These are phyloP conservation scores for Quercus tomentella DNA, from an alignment of 331 rosid genomes.

Conservation along the genomic window DNA sequence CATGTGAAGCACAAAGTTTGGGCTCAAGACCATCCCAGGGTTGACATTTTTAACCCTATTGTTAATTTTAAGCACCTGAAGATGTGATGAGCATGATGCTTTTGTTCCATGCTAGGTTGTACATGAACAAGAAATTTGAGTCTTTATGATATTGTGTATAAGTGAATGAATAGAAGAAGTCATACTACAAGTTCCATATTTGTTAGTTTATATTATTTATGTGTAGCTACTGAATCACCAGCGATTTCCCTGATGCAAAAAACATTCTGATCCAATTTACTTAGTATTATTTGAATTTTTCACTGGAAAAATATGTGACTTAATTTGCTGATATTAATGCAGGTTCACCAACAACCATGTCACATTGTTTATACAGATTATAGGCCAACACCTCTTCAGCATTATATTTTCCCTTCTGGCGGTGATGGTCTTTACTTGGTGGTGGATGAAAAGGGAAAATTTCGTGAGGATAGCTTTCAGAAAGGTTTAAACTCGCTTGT, in stretches of 20 bases:
- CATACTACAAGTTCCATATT: background rate
- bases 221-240: background rate
- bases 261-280: background rate
- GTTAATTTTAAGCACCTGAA: background rate
- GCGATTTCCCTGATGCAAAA: background rate
- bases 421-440: slow-evolving; percentile 82
- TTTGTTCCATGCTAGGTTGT: background rate
- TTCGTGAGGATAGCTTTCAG: slow-evolving; percentile 87
- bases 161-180: background rate
- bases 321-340: slow-evolving; percentile 22
- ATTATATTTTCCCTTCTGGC: slow-evolving; percentile 84
- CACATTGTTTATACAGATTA: slow-evolving; percentile 93
- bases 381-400: slow-evolving; percentile 97
- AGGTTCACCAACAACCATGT: slow-evolving; percentile 94
- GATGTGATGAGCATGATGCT: background rate
- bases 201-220: background rate
- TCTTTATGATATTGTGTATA: background rate
- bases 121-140: background rate
- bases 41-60: too few species aligned
- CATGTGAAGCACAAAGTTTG: too few species aligned
- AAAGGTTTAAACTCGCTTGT: slow-evolving; percentile 71
- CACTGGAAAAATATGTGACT: background rate
- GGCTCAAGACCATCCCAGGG: too few species aligned
- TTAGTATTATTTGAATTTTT: background rate
- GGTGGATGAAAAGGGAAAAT: slow-evolving; percentile 84